A percentile compares a stretch with the other conserved stretches of the same genome.
Evolutionary conservation across 2,329 filamentous ascomycete species (phyloP).

Genomic region (Arthrobotrys pseudoclavata): DNA sequence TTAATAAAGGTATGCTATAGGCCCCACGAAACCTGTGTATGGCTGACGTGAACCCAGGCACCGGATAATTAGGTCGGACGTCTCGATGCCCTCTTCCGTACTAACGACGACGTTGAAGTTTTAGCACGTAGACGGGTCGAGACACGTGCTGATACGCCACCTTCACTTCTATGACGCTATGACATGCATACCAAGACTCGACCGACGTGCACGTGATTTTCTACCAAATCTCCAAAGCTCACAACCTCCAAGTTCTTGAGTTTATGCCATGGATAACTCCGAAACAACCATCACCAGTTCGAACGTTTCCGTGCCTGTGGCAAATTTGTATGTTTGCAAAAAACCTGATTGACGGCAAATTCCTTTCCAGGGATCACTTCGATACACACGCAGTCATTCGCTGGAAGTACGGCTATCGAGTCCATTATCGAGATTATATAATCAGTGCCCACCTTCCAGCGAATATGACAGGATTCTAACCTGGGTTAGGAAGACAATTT

Average conservation of each 20-base stretch:
- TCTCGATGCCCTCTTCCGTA: constrained; percentile 10
- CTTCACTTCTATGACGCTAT: constrained; percentile 17
- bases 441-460: constrained; percentile 1
- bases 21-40: background rate
- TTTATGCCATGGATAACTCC: background rate
- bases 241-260: constrained; percentile 12
- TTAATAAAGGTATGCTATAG: background rate
- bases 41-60: background rate
- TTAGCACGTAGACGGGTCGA: constrained; percentile 2
- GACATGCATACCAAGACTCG: constrained; percentile 11
- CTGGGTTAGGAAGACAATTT: constrained; percentile 4
- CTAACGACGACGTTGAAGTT: constrained; percentile 2
- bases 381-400: background rate
- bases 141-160: constrained; percentile 36
- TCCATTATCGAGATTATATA: background rate
- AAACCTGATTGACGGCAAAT: constrained; percentile 8
- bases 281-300: constrained; percentile 6
- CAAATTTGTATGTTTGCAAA: too few species aligned
- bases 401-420: background rate
- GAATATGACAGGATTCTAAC: background rate
- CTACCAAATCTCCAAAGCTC: background rate
- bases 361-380: constrained; percentile 1
- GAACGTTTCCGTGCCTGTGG: constrained; percentile 4
- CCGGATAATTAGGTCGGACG: constrained; percentile 14
- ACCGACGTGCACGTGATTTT: constrained; percentile 3